Base-by-base conservation (phyloP, 164 flowering plant genomes). In the Euptelea pleiosperma region DNA sequence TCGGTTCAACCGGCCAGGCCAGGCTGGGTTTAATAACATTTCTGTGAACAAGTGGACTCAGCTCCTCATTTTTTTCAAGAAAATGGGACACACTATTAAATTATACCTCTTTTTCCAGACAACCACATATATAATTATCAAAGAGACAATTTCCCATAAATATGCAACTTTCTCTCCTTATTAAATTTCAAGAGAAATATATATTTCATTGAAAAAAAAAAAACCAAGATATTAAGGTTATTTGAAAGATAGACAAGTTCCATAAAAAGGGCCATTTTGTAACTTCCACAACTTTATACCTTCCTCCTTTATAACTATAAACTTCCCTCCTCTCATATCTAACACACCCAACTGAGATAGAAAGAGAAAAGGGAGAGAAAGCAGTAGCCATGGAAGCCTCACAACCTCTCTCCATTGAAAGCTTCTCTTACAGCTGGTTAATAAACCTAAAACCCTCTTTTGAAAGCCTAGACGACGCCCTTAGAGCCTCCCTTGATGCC, bases 381-480 rank as follows among this genome's bases (percentile, higher is more conserved):
- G 45, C 49, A 46, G 37, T 30, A 45, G 68, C 70, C 60, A 81
- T 84, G 85, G 92, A 81, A 59, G 61, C 79, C 24, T 68, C 82
- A 11, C 70, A 67, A 51, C 75, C 86, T 66, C 86, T 83, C 45
- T 79, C 87, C 59, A 87, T 77, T 62, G 97, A 89, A 37, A 89
- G 97, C 72, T 89, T 89, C 63, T 89, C 97, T 18, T 83, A 89
- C 67, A 82, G 90, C 57, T 89, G 97, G 97, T 50, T 89, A 31
- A 70, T 78, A 26, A 79, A 85, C 77, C 65, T 79, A 12, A 79
- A 73, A 57, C 83, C 90, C 29, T 59, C 68, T 3, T 35, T 76
- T 15, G 87, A 83, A 19, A 64, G 70, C 63, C 50, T 73, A 0
- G 84, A 72, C 11, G 76, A 69, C 44, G 95, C 69, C 40, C 50